Evolutionary conservation across 345 rosid species (phyloP).

Genomic region (Camelina neglecta): DNA sequence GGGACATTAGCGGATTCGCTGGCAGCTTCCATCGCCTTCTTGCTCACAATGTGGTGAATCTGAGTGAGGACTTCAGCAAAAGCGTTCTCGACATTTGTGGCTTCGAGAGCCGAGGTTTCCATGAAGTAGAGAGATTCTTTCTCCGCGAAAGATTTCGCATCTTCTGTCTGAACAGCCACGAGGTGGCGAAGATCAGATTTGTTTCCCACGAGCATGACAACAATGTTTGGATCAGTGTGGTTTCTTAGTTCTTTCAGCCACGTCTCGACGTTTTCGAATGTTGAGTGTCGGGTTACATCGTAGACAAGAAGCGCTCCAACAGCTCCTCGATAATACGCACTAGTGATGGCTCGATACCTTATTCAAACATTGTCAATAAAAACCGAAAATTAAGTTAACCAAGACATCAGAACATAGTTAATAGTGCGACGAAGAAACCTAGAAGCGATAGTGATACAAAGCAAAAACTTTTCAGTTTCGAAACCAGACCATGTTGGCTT

Average conservation of each 20-base stretch:
- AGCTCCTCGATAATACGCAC: conserved; percentile 64
- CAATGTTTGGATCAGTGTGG: conserved; percentile 63
- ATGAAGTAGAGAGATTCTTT: conserved; percentile 57
- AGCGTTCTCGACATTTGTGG: conserved; percentile 58
- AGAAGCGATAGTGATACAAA: neutral
- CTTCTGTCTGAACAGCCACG: conserved; percentile 58
- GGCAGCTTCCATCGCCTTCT: conserved; percentile 53
- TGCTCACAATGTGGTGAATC: conserved; percentile 56
- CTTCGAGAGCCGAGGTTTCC: conserved; percentile 63
- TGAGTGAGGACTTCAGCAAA: conserved; percentile 58
- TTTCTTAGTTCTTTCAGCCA: conserved; percentile 60
- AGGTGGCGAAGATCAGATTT: conserved; percentile 61
- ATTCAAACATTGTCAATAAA: neutral
- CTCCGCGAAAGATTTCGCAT: conserved; percentile 55
- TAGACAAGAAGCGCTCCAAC: conserved; percentile 63
- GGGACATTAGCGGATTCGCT: conserved; percentile 42
- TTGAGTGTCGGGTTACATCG: conserved; percentile 58
- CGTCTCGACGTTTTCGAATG: conserved; percentile 57
- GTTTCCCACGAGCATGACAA: conserved; percentile 63
- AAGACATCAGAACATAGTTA: neutral
- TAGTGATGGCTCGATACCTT: conserved; percentile 66
- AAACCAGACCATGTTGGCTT: too few relatives aligned
- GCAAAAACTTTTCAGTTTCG: too few relatives aligned
- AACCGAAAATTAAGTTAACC: neutral
- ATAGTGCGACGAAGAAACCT: neutral